Evolutionary conservation across 225 moss, liverwort and hornwort genomes (phyloP).

Genomic region (Marchantia polymorpha): DNA sequence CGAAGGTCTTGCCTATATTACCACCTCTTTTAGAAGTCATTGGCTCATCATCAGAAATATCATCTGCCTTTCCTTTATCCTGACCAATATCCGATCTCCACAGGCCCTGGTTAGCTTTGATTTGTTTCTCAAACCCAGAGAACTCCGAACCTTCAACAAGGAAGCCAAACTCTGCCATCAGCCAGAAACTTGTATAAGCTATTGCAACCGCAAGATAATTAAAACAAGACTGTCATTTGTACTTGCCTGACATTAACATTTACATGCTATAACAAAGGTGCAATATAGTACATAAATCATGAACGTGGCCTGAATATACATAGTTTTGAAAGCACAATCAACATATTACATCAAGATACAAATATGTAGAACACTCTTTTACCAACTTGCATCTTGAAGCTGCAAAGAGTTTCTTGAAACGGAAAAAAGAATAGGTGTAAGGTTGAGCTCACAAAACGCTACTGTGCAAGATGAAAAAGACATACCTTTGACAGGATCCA

Average conservation of each 20-base stretch:
- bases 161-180: conserved; percentile 40
- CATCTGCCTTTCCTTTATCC: background rate
- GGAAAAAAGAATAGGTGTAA: background rate
- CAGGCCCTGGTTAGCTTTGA: conserved; percentile 8
- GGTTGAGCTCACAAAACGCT: background rate
- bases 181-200: background rate
- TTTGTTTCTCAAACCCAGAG: conserved; percentile 21
- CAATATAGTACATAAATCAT: no score
- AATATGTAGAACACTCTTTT: no score
- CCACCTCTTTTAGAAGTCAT: conserved; percentile 4
- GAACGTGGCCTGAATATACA: no score
- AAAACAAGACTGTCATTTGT: no score
- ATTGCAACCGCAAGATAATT: background rate
- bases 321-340: no score
- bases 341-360: no score
- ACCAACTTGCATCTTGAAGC: background rate
- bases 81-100: conserved; percentile 13
- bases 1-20: background rate
- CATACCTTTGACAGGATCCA: conserved; percentile 3
- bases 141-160: conserved; percentile 37
- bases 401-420: background rate
- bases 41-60: background rate
- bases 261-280: no score
- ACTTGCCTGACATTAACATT: no score
- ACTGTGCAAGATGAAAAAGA: background rate